These are phyloP conservation scores for Saccharomyces hybrid DNA, from an alignment of 1,139 yeast genomes.

Conservation along the genomic window DNA sequence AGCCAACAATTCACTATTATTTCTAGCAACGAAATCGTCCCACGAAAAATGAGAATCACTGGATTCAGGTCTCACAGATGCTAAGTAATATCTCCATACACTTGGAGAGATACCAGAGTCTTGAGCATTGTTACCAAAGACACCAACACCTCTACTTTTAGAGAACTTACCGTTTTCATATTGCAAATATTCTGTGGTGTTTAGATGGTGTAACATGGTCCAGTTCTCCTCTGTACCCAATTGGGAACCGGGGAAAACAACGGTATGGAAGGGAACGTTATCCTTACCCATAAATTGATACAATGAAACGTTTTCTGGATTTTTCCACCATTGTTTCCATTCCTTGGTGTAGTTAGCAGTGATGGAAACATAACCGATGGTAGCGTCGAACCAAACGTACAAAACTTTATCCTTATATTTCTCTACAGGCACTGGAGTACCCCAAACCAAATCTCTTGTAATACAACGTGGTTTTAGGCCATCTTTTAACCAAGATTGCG, in stretches of 20 bases:
- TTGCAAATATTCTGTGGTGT: constrained; percentile 92
- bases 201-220: constrained; percentile 86
- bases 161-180: constrained; percentile 98
- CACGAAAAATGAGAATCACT: constrained; percentile 96
- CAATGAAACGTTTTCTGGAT: constrained; percentile 74
- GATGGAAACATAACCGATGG: constrained; percentile 91
- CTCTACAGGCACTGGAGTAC: constrained; percentile 91
- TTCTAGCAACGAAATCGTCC: constrained; percentile 89
- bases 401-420: constrained; percentile 79
- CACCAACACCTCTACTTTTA: constrained; percentile 94
- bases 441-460: constrained; percentile 96
- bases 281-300: constrained; percentile 99
- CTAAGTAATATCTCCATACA: constrained; percentile 95
- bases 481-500: constrained; percentile 87
- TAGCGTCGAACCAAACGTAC: constrained; percentile 98
- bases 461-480: constrained; percentile 93
- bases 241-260: constrained; percentile 89
- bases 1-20: constrained; percentile 86
- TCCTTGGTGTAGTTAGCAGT: constrained; percentile 86
- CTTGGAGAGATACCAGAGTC: constrained; percentile 86
- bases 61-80: constrained; percentile 88
- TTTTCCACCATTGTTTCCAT: constrained; percentile 88
- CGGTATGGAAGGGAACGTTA: constrained; percentile 97
- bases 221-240: constrained; percentile 82
- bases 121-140: constrained; percentile 94